Conservation (phyloP, 805 yeast genomes). For the Cyberlindnera sargentensis region DNA sequence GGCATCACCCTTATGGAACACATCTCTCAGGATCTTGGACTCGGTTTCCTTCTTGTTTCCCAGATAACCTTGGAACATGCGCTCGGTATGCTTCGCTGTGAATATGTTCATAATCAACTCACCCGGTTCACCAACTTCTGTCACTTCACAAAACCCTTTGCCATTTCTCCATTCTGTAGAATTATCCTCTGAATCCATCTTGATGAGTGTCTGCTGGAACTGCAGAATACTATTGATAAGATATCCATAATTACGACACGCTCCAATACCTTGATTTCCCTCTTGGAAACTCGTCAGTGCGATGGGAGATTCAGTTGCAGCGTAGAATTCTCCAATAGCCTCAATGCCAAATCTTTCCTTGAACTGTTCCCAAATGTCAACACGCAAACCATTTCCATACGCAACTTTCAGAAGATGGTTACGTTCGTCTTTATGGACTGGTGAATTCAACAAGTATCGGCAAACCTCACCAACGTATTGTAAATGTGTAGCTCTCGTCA, state of each 20-base stretch:
- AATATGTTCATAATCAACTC: conserved; percentile 76
- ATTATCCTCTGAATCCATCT: conserved; percentile 77
- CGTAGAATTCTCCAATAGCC: conserved; percentile 85
- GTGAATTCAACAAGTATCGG: conserved; percentile 67
- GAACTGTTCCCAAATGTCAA: conserved; percentile 81
- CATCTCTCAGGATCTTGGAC: conserved; percentile 66
- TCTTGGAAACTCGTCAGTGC: conserved; percentile 76
- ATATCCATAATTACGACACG: conserved; percentile 75
- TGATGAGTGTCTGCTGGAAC: conserved; percentile 52
- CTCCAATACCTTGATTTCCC: conserved; percentile 80
- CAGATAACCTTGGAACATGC: conserved; percentile 82
- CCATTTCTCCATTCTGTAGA: conserved; percentile 64
- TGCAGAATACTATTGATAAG: conserved; percentile 45
- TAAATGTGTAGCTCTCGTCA: conserved; percentile 66
- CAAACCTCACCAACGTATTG: conserved; percentile 96
- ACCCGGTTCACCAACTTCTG: conserved; percentile 66
- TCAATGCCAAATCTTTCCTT: conserved; percentile 68
- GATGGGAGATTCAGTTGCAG: conserved; percentile 88
- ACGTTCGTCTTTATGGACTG: conserved; percentile 57
- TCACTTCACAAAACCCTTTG: conserved; percentile 50
- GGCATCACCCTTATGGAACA: conserved; percentile 81
- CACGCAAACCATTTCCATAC: conserved; percentile 85
- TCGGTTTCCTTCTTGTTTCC: conserved; percentile 76
- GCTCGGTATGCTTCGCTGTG: conserved; percentile 55
- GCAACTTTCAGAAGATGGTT: conserved; percentile 61